Base-by-base conservation (phyloP, 805 yeast species). In the Tetrapisispora fleetii region DNA sequence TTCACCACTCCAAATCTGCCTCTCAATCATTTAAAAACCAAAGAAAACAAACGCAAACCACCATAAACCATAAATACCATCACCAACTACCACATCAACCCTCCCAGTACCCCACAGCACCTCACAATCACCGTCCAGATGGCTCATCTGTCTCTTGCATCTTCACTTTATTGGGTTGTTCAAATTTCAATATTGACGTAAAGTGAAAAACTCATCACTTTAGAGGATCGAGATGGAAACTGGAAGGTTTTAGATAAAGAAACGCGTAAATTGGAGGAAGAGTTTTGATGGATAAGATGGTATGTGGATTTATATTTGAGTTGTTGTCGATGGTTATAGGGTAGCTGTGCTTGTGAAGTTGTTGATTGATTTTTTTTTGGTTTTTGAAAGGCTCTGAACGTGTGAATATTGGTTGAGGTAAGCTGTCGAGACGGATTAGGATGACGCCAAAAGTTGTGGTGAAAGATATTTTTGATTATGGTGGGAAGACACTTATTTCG, bases 401-500 rank as follows among this genome's bases (percentile, higher is more conserved):
- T 13, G 10, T 14, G 5, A 11, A 11, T 13, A 32, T 32, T 32
- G 32, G 35, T 32, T 6, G n/a, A 32, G 14, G 10, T 13, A 32
- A 11, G n/a, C 14, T 14, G 3, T 14, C 4, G 13, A 13, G 21
- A 4, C 19, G 10, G 19, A 13, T 18, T 2, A n/a, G 11, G 7
- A 46, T 46, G 48, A 46, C 46, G 45, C 50, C 52, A 33, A 46
- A 49, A 10, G 39, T 58, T 18, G 37, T 50, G n/a, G 56, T 55
- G n/a, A 59, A 57, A 39, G 49, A 60, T 6, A 58, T 62, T 2
- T 64, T 63, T 43, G 63, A 58, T 45, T 55, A 57, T 35, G 67
- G 67, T 46, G 66, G 67, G 22, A 60, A 62, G 45, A 60, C 65
- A 6, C 37, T 57, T 27, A 50, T 62, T 6, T 44, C 58, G 11